phyloP scores from a whole-genome alignment of 441 rosid genomes.

The Hura crepitans region DNA sequence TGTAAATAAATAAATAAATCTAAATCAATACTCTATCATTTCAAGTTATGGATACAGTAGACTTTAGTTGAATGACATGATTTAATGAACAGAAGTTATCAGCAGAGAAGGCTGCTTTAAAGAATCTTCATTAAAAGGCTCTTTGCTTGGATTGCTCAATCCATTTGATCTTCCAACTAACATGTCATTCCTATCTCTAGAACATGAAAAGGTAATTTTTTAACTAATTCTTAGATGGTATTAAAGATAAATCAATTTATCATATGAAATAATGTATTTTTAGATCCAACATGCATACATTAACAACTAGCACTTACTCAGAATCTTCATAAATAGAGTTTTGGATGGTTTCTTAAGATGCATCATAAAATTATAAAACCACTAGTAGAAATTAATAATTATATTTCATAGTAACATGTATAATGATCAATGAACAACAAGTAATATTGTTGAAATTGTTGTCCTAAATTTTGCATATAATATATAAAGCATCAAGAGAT shows the following conservation, averaged over 20 bases:
- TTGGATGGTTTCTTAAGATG: conserved; percentile 82
- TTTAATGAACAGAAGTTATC: conserved; percentile 67
- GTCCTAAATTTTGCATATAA: too few relatives aligned
- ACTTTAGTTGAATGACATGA: conserved; percentile 62
- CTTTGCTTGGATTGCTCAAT: conserved; percentile 33
- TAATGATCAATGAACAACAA: too few relatives aligned
- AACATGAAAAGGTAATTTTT: conserved; percentile 13
- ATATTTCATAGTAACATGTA: too few relatives aligned
- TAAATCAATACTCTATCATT: conserved; percentile 6
- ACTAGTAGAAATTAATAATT: too few relatives aligned
- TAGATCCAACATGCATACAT: background rate
- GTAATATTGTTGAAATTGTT: too few relatives aligned
- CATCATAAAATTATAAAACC: too few relatives aligned
- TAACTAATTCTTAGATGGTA: background rate
- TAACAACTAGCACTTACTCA: conserved; percentile 43
- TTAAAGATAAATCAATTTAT: background rate
- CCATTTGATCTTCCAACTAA: conserved; percentile 30
- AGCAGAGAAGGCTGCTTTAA: conserved; percentile 54
- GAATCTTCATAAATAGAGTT: conserved; percentile 70
- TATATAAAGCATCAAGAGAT: too few relatives aligned
- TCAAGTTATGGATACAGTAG: background rate
- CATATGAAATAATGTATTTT: conserved; percentile 4
- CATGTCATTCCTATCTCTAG: conserved; percentile 51
- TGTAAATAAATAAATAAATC: background rate
- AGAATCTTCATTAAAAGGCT: conserved; percentile 40